phyloP scores from a whole-genome alignment of 2,329 filamentous ascomycete genomes.

The Dactylellina drechsleri region DNA sequence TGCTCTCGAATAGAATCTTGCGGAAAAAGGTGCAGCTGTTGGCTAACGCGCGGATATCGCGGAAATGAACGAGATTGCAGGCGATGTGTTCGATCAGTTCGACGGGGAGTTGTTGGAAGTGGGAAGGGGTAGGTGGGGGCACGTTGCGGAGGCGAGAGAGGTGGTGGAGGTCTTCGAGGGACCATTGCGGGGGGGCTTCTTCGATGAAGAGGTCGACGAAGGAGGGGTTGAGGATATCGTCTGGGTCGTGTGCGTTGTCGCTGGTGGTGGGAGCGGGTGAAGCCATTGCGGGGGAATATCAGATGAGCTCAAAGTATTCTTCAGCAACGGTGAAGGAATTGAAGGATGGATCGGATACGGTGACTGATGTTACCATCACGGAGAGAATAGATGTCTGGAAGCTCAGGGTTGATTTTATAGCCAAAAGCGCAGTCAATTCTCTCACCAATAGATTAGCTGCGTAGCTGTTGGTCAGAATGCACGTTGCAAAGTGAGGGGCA shows the following conservation, averaged over 20 bases:
- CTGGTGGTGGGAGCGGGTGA: neutral
- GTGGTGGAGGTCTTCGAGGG: constrained; percentile 34
- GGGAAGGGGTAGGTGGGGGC: constrained; percentile 6
- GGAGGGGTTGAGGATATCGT: constrained; percentile 43
- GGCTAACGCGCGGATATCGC: constrained; percentile 36
- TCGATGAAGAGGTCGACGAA: constrained; percentile 49
- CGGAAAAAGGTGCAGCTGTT: constrained; percentile 43
- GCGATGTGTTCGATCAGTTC: constrained; percentile 45
- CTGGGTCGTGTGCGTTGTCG: constrained; percentile 28
- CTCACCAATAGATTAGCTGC: no score
- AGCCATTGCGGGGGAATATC: constrained; percentile 9
- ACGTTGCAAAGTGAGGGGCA: constrained; percentile 22
- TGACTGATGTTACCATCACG: no score
- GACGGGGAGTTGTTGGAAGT: constrained; percentile 45
- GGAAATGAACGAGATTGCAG: constrained; percentile 22
- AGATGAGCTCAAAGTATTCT: no score
- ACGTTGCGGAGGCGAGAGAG: constrained; percentile 26
- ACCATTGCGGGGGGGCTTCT: constrained; percentile 41
- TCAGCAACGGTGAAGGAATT: no score
- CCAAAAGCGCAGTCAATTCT: constrained; percentile 26
- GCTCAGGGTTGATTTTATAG: neutral
- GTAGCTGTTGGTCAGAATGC: neutral
- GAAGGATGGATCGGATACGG: no score
- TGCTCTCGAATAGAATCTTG: constrained; percentile 35
- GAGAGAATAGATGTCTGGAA: neutral